A percentile compares a stretch with the other conserved stretches of the same genome.
These are phyloP conservation scores for Trametes cinnabarina DNA, from an alignment of 768 basidiomycete genomes.

Conservation along the genomic window DNA sequence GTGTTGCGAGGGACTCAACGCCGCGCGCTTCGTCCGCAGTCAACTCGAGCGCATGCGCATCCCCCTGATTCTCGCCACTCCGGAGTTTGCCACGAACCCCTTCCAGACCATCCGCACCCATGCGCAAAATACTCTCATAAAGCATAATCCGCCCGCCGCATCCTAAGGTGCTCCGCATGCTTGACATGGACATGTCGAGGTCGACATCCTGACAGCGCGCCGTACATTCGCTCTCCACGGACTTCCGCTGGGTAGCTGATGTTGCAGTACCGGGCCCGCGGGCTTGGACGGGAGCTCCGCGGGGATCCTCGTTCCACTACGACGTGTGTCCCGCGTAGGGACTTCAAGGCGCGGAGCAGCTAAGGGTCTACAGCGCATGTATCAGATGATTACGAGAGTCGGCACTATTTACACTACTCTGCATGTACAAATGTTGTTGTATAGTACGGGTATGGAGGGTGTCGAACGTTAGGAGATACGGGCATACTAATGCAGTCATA, in stretches of 20 bases:
- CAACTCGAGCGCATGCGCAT: conserved; percentile 66
- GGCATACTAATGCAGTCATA: conserved; percentile 16
- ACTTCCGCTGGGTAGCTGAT: neutral
- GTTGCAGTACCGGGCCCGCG: neutral
- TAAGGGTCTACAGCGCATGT: neutral
- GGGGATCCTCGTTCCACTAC: neutral
- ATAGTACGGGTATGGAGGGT: conserved; percentile 16
- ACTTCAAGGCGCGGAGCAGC: neutral
- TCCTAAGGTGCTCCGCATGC: conserved; percentile 3
- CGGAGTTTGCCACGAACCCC: conserved; percentile 64
- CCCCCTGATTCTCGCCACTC: conserved; percentile 64
- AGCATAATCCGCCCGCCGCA: conserved; percentile 36
- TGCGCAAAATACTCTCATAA: conserved; percentile 72
- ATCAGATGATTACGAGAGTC: neutral
- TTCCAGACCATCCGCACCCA: conserved; percentile 79
- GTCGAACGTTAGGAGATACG: conserved; percentile 5
- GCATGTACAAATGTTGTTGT: conserved; percentile 5
- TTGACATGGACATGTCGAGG: neutral
- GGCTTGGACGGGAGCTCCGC: neutral
- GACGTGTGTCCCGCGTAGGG: neutral
- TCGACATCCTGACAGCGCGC: neutral
- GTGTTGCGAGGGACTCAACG: conserved; percentile 1
- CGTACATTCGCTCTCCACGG: neutral
- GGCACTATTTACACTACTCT: conserved; percentile 13
- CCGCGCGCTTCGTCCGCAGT: conserved; percentile 36